Conservation (phyloP, 257 asterid species). For the Orobanche coerulescens region DNA sequence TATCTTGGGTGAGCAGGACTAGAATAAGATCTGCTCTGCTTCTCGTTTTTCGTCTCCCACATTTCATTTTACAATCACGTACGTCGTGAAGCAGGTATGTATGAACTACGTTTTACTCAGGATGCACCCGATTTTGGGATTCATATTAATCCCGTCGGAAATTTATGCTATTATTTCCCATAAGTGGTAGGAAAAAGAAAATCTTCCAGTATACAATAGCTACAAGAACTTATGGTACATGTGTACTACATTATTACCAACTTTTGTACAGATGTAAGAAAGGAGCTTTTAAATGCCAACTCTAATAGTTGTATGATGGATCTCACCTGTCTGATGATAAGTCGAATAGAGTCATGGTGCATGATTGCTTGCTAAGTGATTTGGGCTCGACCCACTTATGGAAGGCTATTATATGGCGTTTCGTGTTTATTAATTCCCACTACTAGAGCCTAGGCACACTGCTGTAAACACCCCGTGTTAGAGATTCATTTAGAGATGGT, state of each 20-base stretch:
- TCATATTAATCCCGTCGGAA: background rate
- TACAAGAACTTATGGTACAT: background rate
- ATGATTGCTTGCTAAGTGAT: no score
- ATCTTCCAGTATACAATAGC: background rate
- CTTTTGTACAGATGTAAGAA: background rate
- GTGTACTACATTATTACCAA: background rate
- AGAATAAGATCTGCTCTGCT: conserved; percentile 22
- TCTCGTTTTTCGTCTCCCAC: conserved; percentile 23
- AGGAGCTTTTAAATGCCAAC: background rate
- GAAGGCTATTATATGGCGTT: no score
- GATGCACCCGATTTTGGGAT: background rate
- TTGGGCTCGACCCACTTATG: no score
- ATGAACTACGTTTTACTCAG: background rate
- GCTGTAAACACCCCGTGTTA: no score
- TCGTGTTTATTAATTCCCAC: no score
- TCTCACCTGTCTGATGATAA: background rate
- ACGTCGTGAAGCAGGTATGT: conserved; percentile 21
- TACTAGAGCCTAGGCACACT: no score
- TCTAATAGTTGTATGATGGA: background rate
- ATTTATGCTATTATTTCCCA: background rate
- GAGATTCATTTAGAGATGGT: no score
- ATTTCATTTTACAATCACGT: conserved; percentile 14
- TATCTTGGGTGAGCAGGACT: conserved; percentile 30
- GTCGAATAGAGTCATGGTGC: no score
- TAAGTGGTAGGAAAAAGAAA: background rate